Evolutionary conservation across 1,284 basidiomycete species (phyloP).

Genomic region (Pseudozyma tsukubaensis): DNA sequence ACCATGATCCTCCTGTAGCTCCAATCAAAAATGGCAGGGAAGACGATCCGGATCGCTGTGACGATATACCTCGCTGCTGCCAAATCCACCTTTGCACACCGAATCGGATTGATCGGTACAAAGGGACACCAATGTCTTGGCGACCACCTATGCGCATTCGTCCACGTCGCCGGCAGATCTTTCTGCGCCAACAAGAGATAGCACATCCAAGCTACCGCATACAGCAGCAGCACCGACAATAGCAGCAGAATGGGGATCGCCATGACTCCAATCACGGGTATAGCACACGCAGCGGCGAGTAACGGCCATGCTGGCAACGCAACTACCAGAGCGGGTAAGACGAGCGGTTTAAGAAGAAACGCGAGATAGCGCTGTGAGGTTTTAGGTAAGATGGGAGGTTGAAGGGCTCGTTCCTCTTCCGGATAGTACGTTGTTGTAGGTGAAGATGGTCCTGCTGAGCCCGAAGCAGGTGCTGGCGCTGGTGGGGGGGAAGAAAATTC

Average conservation of each 20-base stretch:
- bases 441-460: constrained; percentile 24
- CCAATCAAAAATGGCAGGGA: constrained; percentile 64
- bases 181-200: constrained; percentile 67
- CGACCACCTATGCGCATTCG: constrained; percentile 25
- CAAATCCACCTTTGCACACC: constrained; percentile 63
- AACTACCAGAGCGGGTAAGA: constrained; percentile 51
- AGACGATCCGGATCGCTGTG: constrained; percentile 51
- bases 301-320: constrained; percentile 61
- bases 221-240: constrained; percentile 61
- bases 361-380: constrained; percentile 41
- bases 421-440: constrained; percentile 52
- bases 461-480: constrained; percentile 15
- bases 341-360: constrained; percentile 45
- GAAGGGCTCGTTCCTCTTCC: constrained; percentile 20
- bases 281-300: constrained; percentile 52
- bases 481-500: neutral
- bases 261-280: constrained; percentile 60
- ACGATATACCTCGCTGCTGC: constrained; percentile 54
- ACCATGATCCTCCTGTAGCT: constrained; percentile 64
- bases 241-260: constrained; percentile 66
- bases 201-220: constrained; percentile 65
- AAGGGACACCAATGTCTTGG: constrained; percentile 49
- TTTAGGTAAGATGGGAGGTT: constrained; percentile 33
- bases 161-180: constrained; percentile 55
- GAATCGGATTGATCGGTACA: constrained; percentile 62